phyloP scores from a whole-genome alignment of 116 monocot species.

The Phalaenopsis hybrid region DNA sequence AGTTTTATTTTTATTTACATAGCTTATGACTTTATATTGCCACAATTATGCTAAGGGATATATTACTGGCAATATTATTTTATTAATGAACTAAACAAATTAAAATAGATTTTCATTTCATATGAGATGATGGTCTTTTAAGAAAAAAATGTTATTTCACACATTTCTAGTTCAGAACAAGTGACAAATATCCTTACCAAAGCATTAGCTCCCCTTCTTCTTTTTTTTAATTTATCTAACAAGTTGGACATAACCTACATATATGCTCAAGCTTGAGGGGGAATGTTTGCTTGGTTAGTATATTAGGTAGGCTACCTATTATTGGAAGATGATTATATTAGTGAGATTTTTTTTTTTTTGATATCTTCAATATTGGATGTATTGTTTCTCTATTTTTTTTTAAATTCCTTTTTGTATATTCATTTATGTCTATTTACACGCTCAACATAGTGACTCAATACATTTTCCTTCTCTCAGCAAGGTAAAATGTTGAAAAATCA shows the following conservation, averaged over 20 bases:
- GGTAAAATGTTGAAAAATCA: neutral
- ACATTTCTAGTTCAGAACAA: no score
- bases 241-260: neutral
- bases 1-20: no score
- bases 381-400: neutral
- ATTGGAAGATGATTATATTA: neutral
- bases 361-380: neutral
- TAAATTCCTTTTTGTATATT: neutral
- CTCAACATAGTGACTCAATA: neutral
- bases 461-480: neutral
- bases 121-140: no score
- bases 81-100: no score
- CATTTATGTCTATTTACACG: neutral
- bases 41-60: no score
- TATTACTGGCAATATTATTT: no score
- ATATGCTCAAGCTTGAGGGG: neutral
- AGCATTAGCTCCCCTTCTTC: neutral
- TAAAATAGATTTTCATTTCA: no score
- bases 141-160: no score
- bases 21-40: no score
- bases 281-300: neutral
- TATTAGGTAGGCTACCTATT: neutral
- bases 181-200: neutral
- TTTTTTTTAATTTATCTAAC: neutral
- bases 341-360: neutral